Percentiles rank a stretch among this genome's conserved stretches.
Conservation (phyloP, 2,329 filamentous ascomycete genomes). For the Alternaria novae-zelandiae region DNA sequence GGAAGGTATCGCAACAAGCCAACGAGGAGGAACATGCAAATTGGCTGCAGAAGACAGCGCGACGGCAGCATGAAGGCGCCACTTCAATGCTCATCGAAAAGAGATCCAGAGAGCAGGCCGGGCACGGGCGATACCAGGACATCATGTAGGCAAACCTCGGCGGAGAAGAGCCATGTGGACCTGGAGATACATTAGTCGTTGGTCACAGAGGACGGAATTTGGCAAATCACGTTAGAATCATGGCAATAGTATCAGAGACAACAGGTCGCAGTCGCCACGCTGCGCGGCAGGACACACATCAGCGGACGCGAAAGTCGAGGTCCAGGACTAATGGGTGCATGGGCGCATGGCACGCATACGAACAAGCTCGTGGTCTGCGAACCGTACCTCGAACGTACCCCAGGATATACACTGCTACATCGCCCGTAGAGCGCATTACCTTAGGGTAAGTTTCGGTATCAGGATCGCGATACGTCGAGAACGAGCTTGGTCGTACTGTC, state of each 20-base stretch:
- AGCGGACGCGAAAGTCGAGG: neutral
- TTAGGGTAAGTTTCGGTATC: neutral
- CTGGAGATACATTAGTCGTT: conserved; percentile 1
- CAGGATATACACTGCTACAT: neutral
- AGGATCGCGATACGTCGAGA: neutral
- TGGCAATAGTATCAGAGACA: neutral
- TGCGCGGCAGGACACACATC: neutral
- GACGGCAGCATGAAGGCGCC: neutral
- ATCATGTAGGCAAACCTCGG: neutral
- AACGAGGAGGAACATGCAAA: neutral
- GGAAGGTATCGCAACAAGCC: neutral
- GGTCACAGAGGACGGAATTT: neutral
- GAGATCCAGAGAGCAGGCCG: neutral
- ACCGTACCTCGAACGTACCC: neutral
- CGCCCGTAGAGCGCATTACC: neutral
- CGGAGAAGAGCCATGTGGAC: neutral
- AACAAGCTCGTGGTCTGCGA: neutral
- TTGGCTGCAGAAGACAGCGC: neutral
- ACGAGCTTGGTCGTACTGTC: neutral
- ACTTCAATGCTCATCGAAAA: neutral
- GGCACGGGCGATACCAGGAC: neutral
- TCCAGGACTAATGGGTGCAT: neutral
- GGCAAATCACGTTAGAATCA: neutral
- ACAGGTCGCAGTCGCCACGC: neutral
- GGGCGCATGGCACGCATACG: neutral